Conservation (phyloP, 1,284 basidiomycete genomes). For the Puccinia coronata region DNA sequence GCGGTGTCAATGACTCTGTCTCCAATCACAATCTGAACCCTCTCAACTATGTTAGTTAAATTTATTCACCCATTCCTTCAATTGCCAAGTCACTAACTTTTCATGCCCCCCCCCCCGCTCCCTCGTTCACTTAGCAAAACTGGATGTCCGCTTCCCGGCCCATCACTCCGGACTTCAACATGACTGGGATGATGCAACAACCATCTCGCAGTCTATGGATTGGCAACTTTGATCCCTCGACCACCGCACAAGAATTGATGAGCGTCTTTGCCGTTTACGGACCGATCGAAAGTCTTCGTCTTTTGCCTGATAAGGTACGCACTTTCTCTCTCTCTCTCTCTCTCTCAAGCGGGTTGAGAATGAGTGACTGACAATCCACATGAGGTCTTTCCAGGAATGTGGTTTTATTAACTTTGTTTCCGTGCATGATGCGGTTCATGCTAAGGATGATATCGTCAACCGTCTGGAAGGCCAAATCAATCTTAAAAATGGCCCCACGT, state of each 20-base stretch:
- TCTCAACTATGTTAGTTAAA: slow-evolving; percentile 23
- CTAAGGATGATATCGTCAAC: slow-evolving; percentile 93
- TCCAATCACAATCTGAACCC: slow-evolving; percentile 4
- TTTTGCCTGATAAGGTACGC: slow-evolving; percentile 88
- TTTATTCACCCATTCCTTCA: no score
- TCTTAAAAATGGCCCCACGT: slow-evolving; percentile 85
- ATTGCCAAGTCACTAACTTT: no score
- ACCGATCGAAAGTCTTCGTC: slow-evolving; percentile 87
- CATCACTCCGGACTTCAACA: slow-evolving; percentile 37
- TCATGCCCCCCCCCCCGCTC: not conserved
- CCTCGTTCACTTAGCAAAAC: slow-evolving; percentile 12
- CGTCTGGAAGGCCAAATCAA: slow-evolving; percentile 84
- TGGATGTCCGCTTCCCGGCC: slow-evolving; percentile 44
- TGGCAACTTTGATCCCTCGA: slow-evolving; percentile 88
- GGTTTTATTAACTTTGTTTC: slow-evolving; percentile 99
- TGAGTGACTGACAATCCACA: not conserved
- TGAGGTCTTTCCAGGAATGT: slow-evolving; percentile 71
- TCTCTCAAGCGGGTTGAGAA: not conserved
- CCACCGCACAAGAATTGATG: slow-evolving; percentile 90
- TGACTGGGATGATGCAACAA: slow-evolving; percentile 64
- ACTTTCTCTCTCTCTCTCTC: slow-evolving; percentile 2
- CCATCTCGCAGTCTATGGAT: slow-evolving; percentile 97
- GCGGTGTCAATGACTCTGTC: not conserved
- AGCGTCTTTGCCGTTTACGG: slow-evolving; percentile 94
- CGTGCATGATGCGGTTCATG: slow-evolving; percentile 86